Evolutionary conservation across 2,329 filamentous ascomycete genomes (phyloP).

Genomic region (Podosphaera fusca): DNA sequence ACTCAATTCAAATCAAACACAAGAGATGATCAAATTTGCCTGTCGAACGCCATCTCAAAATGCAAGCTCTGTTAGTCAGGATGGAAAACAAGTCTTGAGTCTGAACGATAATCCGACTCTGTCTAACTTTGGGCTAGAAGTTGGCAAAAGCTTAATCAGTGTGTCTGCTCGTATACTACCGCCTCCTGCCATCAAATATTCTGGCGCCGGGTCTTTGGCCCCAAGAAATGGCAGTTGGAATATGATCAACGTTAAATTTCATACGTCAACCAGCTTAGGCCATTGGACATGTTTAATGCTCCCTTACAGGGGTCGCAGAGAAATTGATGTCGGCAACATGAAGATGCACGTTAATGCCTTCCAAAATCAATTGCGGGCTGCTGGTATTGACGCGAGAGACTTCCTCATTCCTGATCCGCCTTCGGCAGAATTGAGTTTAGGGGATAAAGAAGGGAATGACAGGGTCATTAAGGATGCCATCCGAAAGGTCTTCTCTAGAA

Average conservation of each 20-base stretch:
- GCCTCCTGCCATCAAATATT: constrained; percentile 36
- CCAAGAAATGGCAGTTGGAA: constrained; percentile 39
- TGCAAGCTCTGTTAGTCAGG: constrained; percentile 34
- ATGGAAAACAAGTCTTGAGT: constrained; percentile 32
- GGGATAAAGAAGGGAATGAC: constrained; percentile 1
- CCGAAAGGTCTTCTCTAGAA: background rate
- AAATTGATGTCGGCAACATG: background rate
- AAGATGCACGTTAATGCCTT: background rate
- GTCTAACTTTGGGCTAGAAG: constrained; percentile 2
- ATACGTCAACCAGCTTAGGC: constrained; percentile 23
- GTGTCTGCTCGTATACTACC: constrained; percentile 45
- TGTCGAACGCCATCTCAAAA: constrained; percentile 41
- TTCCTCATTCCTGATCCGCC: constrained; percentile 1
- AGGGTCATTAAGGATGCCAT: background rate
- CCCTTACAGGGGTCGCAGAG: background rate
- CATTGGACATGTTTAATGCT: constrained; percentile 20
- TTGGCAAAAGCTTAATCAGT: constrained; percentile 39
- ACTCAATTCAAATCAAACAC: constrained; percentile 34
- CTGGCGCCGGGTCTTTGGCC: constrained; percentile 13
- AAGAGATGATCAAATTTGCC: constrained; percentile 46
- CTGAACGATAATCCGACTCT: constrained; percentile 17
- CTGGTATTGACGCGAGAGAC: constrained; percentile 1
- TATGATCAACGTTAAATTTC: constrained; percentile 31
- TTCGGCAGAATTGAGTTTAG: background rate
- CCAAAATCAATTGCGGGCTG: constrained; percentile 1